Conservation (phyloP, 2,329 filamentous ascomycete genomes). For the Torrubiella hemipterigena region DNA sequence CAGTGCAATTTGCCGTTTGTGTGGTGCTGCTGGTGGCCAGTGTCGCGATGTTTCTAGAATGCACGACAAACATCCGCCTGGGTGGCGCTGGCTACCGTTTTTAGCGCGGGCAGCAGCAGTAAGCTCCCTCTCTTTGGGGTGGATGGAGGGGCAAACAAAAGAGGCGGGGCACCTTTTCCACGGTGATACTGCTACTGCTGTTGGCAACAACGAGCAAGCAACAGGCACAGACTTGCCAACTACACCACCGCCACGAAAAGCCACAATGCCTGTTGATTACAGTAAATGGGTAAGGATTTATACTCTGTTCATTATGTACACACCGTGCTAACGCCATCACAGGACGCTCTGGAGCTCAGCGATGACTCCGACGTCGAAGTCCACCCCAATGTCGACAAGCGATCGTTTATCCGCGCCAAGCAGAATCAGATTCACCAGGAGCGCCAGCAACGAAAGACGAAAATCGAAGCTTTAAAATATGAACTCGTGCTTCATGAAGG, state of each 20-base stretch:
- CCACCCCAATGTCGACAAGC: slow-evolving; percentile 97
- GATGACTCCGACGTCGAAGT: slow-evolving; percentile 98
- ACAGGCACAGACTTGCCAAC: slow-evolving; percentile 10
- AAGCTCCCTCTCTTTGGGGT: too few species aligned
- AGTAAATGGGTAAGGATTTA: slow-evolving; percentile 52
- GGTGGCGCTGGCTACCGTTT: too few species aligned
- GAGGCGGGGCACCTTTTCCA: too few species aligned
- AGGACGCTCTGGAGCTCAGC: slow-evolving; percentile 89
- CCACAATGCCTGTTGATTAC: slow-evolving; percentile 41
- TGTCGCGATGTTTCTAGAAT: too few species aligned
- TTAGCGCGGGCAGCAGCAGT: too few species aligned
- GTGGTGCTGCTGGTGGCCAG: too few species aligned
- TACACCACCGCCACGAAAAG: too few species aligned
- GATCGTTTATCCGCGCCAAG: slow-evolving; percentile 96
- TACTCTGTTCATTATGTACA: neutral
- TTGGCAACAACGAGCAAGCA: too few species aligned
- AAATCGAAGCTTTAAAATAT: slow-evolving; percentile 87
- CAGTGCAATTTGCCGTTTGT: too few species aligned
- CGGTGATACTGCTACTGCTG: too few species aligned
- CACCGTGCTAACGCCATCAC: slow-evolving; percentile 7
- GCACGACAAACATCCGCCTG: too few species aligned
- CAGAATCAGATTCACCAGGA: slow-evolving; percentile 94
- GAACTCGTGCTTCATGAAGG: slow-evolving; percentile 89
- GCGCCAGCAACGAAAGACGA: slow-evolving; percentile 69
- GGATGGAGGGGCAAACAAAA: too few species aligned